A percentile compares a stretch with the other conserved stretches of the same genome.
Evolutionary conservation across 495 filamentous ascomycete species (phyloP).

Genomic region (Aspergillus carlsbadensis): DNA sequence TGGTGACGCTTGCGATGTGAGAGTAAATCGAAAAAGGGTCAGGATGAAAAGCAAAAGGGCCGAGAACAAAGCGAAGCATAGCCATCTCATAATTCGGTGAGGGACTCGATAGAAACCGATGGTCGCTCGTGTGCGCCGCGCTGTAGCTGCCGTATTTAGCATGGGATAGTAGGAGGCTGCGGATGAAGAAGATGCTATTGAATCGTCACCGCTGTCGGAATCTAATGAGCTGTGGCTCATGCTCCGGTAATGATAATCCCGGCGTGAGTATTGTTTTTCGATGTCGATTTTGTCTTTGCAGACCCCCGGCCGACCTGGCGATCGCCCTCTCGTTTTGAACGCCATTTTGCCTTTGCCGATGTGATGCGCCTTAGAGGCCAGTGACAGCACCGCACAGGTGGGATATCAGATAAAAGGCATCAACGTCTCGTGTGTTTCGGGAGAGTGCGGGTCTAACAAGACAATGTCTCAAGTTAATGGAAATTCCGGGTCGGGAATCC

Average conservation of each 20-base stretch:
- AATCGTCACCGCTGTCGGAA: constrained; percentile 30
- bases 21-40: constrained; percentile 65
- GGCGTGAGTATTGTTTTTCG: constrained; percentile 37
- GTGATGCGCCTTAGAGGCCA: constrained; percentile 1
- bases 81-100: constrained; percentile 65
- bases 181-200: constrained; percentile 27
- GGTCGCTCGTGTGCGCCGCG: constrained; percentile 36
- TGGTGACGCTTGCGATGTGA: constrained; percentile 57
- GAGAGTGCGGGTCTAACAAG: background rate
- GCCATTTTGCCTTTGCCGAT: constrained; percentile 34
- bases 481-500: background rate
- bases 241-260: constrained; percentile 22
- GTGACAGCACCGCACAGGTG: background rate
- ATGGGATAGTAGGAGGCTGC: constrained; percentile 56
- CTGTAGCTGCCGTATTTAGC: constrained; percentile 37
- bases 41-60: constrained; percentile 72
- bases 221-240: constrained; percentile 28
- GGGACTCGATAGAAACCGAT: constrained; percentile 56
- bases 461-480: background rate
- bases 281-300: constrained; percentile 29
- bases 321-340: constrained; percentile 36
- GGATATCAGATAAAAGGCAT: background rate
- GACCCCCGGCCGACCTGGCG: constrained; percentile 22
- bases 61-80: constrained; percentile 67
- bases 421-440: background rate